A percentile compares a stretch with the other conserved stretches of the same genome.
phyloP scores from a whole-genome alignment of 768 basidiomycete genomes.

The Austroboletus festivus region DNA sequence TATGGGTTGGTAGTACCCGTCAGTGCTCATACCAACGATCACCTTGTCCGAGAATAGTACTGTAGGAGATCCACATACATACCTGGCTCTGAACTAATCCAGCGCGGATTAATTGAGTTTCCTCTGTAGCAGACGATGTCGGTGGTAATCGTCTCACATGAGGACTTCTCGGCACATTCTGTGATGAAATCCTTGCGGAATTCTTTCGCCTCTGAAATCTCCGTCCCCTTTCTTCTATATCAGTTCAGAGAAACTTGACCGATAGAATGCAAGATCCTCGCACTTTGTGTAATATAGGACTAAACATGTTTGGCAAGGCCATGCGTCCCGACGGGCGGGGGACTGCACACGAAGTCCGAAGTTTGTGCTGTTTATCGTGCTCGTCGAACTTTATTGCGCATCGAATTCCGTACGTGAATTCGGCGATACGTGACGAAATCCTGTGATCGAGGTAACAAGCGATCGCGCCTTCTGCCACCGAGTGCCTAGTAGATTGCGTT shows the following conservation, averaged over 20 bases:
- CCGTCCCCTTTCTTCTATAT: conserved; percentile 74
- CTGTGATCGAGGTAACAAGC: conserved; percentile 85
- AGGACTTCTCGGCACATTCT: too few species aligned
- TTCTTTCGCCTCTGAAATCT: conserved; percentile 79
- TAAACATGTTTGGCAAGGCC: conserved; percentile 78
- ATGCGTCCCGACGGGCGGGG: conserved; percentile 76
- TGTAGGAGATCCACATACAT: too few species aligned
- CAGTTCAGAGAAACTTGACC: too few species aligned
- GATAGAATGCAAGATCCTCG: conserved; percentile 26
- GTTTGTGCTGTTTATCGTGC: conserved; percentile 61
- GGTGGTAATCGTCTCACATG: conserved; percentile 79
- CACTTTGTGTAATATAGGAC: conserved; percentile 72
- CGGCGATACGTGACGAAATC: conserved; percentile 77
- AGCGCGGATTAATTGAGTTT: conserved; percentile 65
- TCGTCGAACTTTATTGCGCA: conserved; percentile 67
- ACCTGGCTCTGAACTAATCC: conserved; percentile 63
- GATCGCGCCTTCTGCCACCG: conserved; percentile 80
- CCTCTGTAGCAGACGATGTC: conserved; percentile 84
- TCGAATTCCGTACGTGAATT: conserved; percentile 81
- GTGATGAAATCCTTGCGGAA: conserved; percentile 74
- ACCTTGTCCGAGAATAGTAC: too few species aligned
- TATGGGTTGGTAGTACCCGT: background rate
- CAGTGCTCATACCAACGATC: too few species aligned
- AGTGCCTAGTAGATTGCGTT: too few species aligned
- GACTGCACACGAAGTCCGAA: conserved; percentile 62